These are phyloP conservation scores for Picea glauca DNA, from an alignment of 75 land plant genomes.

Conservation along the genomic window DNA sequence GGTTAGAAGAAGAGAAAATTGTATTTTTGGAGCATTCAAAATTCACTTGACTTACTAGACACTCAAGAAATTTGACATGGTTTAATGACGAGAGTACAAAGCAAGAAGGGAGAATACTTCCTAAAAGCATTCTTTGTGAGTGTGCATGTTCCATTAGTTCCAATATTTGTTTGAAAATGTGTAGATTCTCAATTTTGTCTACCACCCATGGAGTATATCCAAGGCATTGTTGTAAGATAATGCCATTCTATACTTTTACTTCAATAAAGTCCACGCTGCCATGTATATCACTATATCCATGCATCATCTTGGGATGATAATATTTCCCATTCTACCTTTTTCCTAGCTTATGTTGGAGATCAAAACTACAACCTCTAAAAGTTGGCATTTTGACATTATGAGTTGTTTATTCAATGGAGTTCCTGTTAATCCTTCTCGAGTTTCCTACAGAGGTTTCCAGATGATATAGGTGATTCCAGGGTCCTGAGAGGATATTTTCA, in stretches of 20 bases:
- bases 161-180: slow-evolving; percentile 53
- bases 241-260: slow-evolving; percentile 13
- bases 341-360: slow-evolving; percentile 9
- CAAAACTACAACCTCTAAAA: not conserved
- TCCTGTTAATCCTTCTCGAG: not conserved
- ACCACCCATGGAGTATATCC: slow-evolving; percentile 12
- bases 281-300: not conserved
- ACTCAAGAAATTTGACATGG: slow-evolving; percentile 41
- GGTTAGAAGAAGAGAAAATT: not conserved
- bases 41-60: slow-evolving; percentile 12
- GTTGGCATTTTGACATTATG: not conserved
- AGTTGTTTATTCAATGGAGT: slow-evolving; percentile 14
- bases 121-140: slow-evolving; percentile 35
- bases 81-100: slow-evolving; percentile 40
- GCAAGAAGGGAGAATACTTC: slow-evolving; percentile 47
- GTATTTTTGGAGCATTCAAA: not conserved
- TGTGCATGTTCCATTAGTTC: slow-evolving; percentile 49
- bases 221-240: slow-evolving; percentile 51
- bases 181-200: slow-evolving; percentile 30
- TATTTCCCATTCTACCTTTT: slow-evolving; percentile 2
- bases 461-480: slow-evolving; percentile 39
- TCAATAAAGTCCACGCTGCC: not conserved
- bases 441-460: slow-evolving; percentile 24
- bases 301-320: not conserved
- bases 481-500: not conserved